A percentile compares a stretch with the other conserved stretches of the same genome.
Evolutionary conservation across 371 early-diverging fungal species (phyloP).

Genomic region (Fennellomyces sp.): DNA sequence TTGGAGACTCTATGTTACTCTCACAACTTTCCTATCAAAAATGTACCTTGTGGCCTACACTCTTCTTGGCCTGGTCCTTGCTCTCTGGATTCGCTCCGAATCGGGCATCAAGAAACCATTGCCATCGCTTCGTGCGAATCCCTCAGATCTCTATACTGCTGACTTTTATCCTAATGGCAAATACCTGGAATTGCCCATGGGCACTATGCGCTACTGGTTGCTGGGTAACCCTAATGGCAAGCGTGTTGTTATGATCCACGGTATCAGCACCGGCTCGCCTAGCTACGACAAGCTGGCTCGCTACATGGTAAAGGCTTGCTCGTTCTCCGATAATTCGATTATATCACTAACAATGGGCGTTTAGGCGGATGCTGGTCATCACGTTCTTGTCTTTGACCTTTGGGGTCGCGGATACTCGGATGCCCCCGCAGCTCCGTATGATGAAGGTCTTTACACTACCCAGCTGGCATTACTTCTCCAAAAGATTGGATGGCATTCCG

Average conservation of each 20-base stretch:
- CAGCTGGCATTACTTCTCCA: slow-evolving; percentile 54
- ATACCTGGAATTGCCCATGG: slow-evolving; percentile 39
- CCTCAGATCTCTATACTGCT: slow-evolving; percentile 26
- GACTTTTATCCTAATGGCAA: slow-evolving; percentile 46
- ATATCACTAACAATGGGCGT: no score
- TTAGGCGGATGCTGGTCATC: slow-evolving; percentile 48
- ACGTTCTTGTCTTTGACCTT: slow-evolving; percentile 54
- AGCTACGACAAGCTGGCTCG: slow-evolving; percentile 32
- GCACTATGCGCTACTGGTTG: slow-evolving; percentile 57
- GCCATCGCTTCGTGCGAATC: slow-evolving; percentile 33
- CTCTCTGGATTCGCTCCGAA: not conserved
- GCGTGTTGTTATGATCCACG: slow-evolving; percentile 60
- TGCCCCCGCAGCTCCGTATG: slow-evolving; percentile 45
- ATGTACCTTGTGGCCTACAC: not conserved
- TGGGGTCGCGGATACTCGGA: slow-evolving; percentile 62
- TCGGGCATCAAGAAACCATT: slow-evolving; percentile 17
- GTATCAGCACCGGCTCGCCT: slow-evolving; percentile 45
- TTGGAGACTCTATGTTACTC: no score
- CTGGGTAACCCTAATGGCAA: slow-evolving; percentile 53
- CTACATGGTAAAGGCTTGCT: slow-evolving; percentile 21
- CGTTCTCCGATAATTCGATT: slow-evolving; percentile 11
- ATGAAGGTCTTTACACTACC: slow-evolving; percentile 47
- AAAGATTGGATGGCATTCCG: slow-evolving; percentile 55
- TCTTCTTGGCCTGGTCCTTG: not conserved
- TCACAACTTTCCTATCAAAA: no score